Evolutionary conservation across 2,329 filamentous ascomycete species (phyloP), one percentile per base, ranked within the genome.

Genomic region (Ophiostoma himal-ulmi): DNA sequence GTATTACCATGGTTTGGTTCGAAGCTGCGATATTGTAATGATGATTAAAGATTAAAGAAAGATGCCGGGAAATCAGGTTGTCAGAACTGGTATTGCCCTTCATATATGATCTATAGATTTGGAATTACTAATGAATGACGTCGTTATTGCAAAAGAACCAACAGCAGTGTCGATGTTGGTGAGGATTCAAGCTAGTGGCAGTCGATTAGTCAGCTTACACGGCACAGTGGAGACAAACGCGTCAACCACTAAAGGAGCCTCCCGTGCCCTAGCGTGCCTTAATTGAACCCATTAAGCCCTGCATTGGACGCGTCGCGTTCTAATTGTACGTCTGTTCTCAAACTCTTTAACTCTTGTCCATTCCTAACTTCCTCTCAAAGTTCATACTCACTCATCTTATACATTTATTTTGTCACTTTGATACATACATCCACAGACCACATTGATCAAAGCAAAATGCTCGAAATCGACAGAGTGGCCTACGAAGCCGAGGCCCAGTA

Each of bases 401-500:
- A 22, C 7, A n/a, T 11, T 57, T 22, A 13, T 11, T n/a, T 22
- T 22, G 30, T 30, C 30, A 17, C 22, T 60, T 14, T 60, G 10
- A 14, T 14, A 20, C 44, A 52, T 52, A 20, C 22, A 30, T 30
- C 54, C 22, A 34, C n/a, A 13, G 22, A 60, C 11, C 6, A 39
- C 14, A 64, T 8, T 8, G 39, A 10, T 17, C 14, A 65, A 5
- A 39, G 26, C 62, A 67, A 7, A 5, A 72, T 71, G 71, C 86
- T 88, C 85, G 83, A 87, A 72, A 79, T 82, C 34, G 75, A 80
- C 22, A 83, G 77, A 76, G 76, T 78, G 17, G 75, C 78, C 70
- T 86, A 84, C 71, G 85, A 88, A 76, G 76, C 75, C 11, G 81
- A 83, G 75, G 84, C 83, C 14, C 82, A 83, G 73, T 76, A 82